phyloP scores from a whole-genome alignment of 75 land plant species.

The Ceratopteris richardii region DNA sequence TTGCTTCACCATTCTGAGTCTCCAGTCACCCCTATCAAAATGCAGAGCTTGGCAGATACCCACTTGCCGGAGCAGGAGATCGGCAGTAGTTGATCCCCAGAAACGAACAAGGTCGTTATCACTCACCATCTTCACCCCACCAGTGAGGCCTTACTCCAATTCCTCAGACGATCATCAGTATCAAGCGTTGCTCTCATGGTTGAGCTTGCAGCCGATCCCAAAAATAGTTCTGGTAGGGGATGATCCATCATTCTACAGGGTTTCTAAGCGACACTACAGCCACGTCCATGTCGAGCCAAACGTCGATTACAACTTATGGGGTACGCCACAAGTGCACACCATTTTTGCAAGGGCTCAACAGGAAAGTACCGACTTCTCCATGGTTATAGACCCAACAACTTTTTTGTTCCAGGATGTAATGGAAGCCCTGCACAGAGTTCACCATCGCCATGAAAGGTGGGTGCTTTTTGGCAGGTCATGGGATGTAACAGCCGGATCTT shows the following conservation, averaged over 20 bases:
- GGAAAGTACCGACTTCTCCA: constrained; percentile 12
- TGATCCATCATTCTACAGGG: constrained; percentile 14
- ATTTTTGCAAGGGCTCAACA: constrained; percentile 21
- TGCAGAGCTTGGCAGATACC: too few species aligned
- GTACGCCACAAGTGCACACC: constrained; percentile 18
- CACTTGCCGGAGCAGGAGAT: too few species aligned
- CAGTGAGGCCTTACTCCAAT: background rate
- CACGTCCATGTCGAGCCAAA: constrained; percentile 14
- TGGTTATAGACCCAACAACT: constrained; percentile 3
- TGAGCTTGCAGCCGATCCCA: constrained; percentile 13
- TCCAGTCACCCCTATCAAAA: too few species aligned
- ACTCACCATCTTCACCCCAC: background rate
- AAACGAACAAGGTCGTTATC: too few species aligned
- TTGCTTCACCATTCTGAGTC: too few species aligned
- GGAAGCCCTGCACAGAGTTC: constrained; percentile 14
- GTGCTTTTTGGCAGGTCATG: constrained; percentile 3
- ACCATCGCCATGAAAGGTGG: constrained; percentile 7
- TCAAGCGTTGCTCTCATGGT: constrained; percentile 24
- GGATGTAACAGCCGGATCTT: constrained; percentile 1
- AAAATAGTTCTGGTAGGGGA: constrained; percentile 18
- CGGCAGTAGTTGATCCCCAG: too few species aligned
- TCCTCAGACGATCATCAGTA: constrained; percentile 12
- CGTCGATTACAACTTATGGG: constrained; percentile 19
- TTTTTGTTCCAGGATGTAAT: constrained; percentile 17
- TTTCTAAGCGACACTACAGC: constrained; percentile 6